Conservation (phyloP, 2,329 filamentous ascomycete genomes). For the Lachnellula hyalina region DNA sequence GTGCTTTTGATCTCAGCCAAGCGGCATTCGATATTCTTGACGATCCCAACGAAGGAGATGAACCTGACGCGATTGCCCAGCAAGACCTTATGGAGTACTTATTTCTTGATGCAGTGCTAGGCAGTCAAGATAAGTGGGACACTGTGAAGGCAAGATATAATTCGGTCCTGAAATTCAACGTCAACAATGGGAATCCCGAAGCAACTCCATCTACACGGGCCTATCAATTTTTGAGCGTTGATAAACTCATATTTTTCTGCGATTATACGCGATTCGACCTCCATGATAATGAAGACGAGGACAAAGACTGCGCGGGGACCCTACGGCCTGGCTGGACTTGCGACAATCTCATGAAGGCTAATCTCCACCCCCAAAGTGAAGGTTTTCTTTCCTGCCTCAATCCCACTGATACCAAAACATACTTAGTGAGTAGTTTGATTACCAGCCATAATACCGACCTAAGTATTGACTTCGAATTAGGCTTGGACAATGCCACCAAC, state of each 20-base stretch:
- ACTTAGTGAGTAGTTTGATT: not conserved
- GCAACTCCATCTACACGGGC: too few relatives aligned
- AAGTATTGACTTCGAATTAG: not conserved
- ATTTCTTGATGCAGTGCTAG: too few relatives aligned
- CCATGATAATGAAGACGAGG: too few relatives aligned
- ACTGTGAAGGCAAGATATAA: too few relatives aligned
- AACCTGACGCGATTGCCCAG: too few relatives aligned
- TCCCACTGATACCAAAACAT: not conserved
- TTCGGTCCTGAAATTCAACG: too few relatives aligned
- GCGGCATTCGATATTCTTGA: too few relatives aligned
- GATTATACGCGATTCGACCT: not conserved
- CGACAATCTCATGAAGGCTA: not conserved
- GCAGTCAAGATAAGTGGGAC: too few relatives aligned
- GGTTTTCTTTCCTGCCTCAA: not conserved
- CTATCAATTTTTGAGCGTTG: not conserved
- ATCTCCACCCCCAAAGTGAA: not conserved
- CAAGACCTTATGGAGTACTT: too few relatives aligned
- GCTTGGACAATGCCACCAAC: not conserved
- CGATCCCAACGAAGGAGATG: too few relatives aligned
- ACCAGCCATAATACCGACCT: not conserved
- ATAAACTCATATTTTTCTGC: not conserved
- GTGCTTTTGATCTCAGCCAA: too few relatives aligned
- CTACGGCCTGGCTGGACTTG: not conserved
- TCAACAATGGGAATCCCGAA: too few relatives aligned
- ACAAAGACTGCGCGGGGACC: not conserved